These are phyloP conservation scores for Gaultheria prostrata DNA, from an alignment of 148 eudicot genomes.

Conservation along the genomic window DNA sequence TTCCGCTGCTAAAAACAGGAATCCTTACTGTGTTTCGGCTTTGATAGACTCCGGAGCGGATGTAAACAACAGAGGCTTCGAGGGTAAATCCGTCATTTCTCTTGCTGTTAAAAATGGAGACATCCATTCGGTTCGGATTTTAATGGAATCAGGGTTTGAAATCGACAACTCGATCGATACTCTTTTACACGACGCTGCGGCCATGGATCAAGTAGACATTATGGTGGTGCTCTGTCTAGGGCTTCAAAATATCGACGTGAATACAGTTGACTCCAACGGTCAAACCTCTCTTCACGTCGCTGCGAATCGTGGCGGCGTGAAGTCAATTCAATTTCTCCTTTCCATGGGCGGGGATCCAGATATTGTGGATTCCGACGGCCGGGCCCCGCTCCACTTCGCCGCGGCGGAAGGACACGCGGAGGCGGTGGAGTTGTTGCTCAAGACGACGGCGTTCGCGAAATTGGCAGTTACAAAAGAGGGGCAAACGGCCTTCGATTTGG, in stretches of 20 bases:
- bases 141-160: slow-evolving; percentile 29
- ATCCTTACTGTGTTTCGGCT: slow-evolving; percentile 26
- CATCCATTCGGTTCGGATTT: slow-evolving; percentile 19
- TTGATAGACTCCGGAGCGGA: slow-evolving; percentile 39
- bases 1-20: slow-evolving; percentile 17
- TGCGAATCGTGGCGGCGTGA: slow-evolving; percentile 22
- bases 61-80: slow-evolving; percentile 17
- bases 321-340: slow-evolving; percentile 33
- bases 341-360: slow-evolving; percentile 36
- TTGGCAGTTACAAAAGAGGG: slow-evolving; percentile 33
- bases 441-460: slow-evolving; percentile 27
- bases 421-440: slow-evolving; percentile 24
- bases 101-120: slow-evolving; percentile 36
- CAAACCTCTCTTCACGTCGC: slow-evolving; percentile 45
- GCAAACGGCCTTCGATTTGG: slow-evolving; percentile 39
- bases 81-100: slow-evolving; percentile 23
- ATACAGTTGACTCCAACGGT: slow-evolving; percentile 31
- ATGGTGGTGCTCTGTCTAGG: slow-evolving; percentile 28
- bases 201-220: slow-evolving; percentile 28
- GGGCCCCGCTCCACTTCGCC: slow-evolving; percentile 44
- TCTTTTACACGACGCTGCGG: slow-evolving; percentile 38
- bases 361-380: slow-evolving; percentile 26
- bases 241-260: slow-evolving; percentile 28
- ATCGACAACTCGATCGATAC: slow-evolving; percentile 27
- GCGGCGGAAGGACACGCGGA: slow-evolving; percentile 26